Conservation (phyloP, 306 rosid genomes). For the Senna siamea region DNA sequence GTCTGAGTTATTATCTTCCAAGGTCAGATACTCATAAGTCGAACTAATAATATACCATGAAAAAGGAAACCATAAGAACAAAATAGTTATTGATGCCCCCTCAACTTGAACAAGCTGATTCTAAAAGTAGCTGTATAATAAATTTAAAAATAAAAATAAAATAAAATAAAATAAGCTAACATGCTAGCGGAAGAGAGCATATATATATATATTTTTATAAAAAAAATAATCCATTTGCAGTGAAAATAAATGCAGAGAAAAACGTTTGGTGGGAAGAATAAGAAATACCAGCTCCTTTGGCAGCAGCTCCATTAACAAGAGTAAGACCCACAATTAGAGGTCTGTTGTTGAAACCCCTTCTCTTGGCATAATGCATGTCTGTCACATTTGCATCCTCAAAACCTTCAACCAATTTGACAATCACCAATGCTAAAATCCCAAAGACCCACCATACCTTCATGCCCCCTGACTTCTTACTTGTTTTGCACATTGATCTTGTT, state of each 20-base stretch:
- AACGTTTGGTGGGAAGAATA: slow-evolving; percentile 6
- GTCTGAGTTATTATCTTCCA: slow-evolving; percentile 17
- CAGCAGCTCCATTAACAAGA: slow-evolving; percentile 55
- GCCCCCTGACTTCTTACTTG: slow-evolving; percentile 22
- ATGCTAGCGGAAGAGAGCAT: background rate
- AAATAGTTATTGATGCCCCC: slow-evolving; percentile 15
- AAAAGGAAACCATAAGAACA: slow-evolving; percentile 16
- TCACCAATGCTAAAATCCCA: slow-evolving; percentile 42
- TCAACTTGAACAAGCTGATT: slow-evolving; percentile 12
- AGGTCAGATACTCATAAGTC: background rate
- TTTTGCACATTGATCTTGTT: slow-evolving; percentile 36
- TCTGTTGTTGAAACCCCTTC: slow-evolving; percentile 37
- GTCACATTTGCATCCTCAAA: slow-evolving; percentile 45
- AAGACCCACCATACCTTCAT: slow-evolving; percentile 40
- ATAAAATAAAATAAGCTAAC: background rate
- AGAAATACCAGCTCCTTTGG: slow-evolving; percentile 63
- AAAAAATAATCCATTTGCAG: background rate
- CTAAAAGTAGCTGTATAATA: background rate
- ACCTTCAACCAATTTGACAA: slow-evolving; percentile 43
- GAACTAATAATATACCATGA: slow-evolving; percentile 1
- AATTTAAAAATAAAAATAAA: background rate
- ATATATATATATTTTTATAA: no score
- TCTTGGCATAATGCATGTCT: slow-evolving; percentile 41
- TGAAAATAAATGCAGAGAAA: slow-evolving; percentile 24
- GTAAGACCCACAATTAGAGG: slow-evolving; percentile 56